Conservation (phyloP, 2,329 filamentous ascomycete species). For the Ilyonectria mors-panacis region DNA sequence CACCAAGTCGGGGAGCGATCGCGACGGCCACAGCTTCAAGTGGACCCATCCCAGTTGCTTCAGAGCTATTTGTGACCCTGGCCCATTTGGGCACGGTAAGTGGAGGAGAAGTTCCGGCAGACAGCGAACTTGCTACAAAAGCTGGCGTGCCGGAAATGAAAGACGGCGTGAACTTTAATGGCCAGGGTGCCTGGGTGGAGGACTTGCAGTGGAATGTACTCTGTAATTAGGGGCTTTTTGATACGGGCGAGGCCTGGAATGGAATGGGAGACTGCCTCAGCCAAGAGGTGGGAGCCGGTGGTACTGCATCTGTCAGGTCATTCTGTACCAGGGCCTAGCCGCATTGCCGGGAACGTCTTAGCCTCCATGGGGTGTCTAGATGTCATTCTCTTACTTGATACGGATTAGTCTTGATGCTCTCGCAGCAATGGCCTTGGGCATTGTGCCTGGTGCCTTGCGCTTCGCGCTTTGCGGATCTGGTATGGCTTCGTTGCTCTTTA, state of each 20-base stretch:
- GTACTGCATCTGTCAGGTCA: slow-evolving; percentile 5
- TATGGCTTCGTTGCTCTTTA: too few relatives aligned
- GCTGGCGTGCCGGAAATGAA: slow-evolving; percentile 22
- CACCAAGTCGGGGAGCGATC: neutral
- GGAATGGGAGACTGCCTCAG: neutral
- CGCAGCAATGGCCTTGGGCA: neutral
- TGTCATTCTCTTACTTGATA: neutral
- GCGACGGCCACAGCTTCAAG: neutral
- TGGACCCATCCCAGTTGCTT: neutral
- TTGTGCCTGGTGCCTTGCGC: too few relatives aligned
- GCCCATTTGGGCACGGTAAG: slow-evolving; percentile 9
- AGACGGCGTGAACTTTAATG: neutral
- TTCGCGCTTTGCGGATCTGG: too few relatives aligned
- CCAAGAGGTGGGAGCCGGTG: neutral
- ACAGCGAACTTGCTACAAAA: neutral
- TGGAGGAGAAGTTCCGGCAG: slow-evolving; percentile 7
- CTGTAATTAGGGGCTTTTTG: neutral
- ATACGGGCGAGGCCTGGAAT: neutral
- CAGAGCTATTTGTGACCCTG: neutral
- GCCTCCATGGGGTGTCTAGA: too few relatives aligned
- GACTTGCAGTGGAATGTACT: too few relatives aligned
- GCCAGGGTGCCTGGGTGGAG: neutral
- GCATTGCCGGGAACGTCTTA: neutral
- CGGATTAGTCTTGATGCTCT: neutral
- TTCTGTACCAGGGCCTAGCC: neutral